These are phyloP conservation scores for Chlorokybus atmophyticus DNA, from an alignment of 139 green algal genomes.

Conservation along the genomic window DNA sequence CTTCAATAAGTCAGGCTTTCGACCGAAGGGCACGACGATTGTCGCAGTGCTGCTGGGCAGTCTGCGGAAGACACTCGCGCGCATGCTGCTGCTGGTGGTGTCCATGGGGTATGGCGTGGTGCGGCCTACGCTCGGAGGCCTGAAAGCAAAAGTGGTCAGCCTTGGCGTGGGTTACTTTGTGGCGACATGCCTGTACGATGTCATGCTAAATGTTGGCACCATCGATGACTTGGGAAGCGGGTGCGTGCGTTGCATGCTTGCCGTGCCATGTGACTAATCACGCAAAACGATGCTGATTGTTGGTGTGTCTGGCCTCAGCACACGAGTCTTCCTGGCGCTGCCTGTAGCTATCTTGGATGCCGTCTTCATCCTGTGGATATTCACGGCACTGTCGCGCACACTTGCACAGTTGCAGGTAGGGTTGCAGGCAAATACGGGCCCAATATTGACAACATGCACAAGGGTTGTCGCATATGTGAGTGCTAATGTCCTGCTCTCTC, in stretches of 20 bases:
- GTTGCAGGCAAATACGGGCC: too few species aligned
- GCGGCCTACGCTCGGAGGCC: constrained; percentile 40
- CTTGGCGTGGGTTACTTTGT: constrained; percentile 38
- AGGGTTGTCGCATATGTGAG: not conserved
- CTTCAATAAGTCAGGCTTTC: constrained; percentile 49
- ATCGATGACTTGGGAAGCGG: constrained; percentile 52
- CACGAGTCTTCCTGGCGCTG: constrained; percentile 40
- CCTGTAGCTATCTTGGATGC: constrained; percentile 49
- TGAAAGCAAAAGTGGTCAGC: constrained; percentile 36
- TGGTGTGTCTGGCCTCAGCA: too few species aligned
- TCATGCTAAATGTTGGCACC: constrained; percentile 45
- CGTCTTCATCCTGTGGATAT: constrained; percentile 60
- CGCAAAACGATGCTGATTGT: not conserved
- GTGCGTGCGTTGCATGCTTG: too few species aligned
- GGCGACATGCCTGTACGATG: constrained; percentile 29
- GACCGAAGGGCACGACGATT: constrained; percentile 38
- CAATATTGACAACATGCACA: not conserved
- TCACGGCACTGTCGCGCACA: constrained; percentile 45
- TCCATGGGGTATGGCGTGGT: constrained; percentile 57
- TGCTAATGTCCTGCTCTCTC: not conserved
- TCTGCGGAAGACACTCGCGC: constrained; percentile 38
- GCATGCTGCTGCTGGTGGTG: constrained; percentile 45
- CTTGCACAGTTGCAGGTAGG: constrained; percentile 37
- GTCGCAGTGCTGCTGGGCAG: constrained; percentile 43
- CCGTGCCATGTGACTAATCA: too few species aligned